These are phyloP conservation scores for Mariannaea elegans DNA, from an alignment of 2,329 filamentous ascomycete species.

Conservation along the genomic window DNA sequence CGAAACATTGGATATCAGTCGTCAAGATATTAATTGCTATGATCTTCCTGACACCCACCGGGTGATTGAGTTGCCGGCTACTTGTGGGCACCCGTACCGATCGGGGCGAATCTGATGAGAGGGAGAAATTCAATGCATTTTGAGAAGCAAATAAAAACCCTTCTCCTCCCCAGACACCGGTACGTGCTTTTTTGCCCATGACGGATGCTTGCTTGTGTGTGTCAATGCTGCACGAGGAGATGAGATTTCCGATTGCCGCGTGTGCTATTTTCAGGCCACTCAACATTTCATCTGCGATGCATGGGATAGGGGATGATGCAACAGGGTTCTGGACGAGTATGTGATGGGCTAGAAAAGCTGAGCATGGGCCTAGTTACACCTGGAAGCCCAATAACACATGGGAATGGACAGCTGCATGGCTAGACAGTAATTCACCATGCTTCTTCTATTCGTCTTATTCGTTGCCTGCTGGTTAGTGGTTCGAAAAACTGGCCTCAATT, in stretches of 20 bases:
- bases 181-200: neutral
- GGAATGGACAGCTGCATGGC: neutral
- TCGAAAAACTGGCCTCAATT: neutral
- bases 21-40: no score
- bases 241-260: constrained; percentile 23
- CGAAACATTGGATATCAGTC: neutral
- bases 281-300: constrained; percentile 1
- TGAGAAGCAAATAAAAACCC: neutral
- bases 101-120: neutral
- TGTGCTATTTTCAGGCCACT: constrained; percentile 20
- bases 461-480: constrained; percentile 17
- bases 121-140: neutral
- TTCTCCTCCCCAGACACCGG: neutral
- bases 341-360: neutral
- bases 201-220: neutral
- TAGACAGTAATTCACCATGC: neutral
- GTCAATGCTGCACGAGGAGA: neutral
- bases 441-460: constrained; percentile 22
- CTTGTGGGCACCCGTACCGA: no score
- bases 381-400: neutral
- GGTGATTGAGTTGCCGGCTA: no score
- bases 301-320: constrained; percentile 1
- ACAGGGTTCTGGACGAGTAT: neutral
- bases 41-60: no score
- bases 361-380: neutral